A percentile compares a stretch with the other conserved stretches of the same genome.
phyloP scores from a whole-genome alignment of 83 land plant genomes.

The Picea abies region DNA sequence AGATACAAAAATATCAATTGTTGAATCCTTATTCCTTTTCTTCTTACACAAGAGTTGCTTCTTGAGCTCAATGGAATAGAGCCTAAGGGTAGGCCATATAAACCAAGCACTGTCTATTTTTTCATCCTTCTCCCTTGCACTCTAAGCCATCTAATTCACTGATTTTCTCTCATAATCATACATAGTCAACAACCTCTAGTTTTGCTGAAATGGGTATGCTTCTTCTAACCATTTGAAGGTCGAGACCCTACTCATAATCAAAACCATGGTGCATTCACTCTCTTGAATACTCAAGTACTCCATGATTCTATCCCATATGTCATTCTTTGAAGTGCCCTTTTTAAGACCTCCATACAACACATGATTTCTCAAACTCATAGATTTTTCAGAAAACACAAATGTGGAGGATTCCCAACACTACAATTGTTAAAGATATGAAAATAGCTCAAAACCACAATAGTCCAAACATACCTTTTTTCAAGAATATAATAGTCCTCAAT shows the following conservation, averaged over 20 bases:
- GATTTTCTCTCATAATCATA: constrained; percentile 97
- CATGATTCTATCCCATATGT: constrained; percentile 76
- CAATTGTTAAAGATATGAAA: constrained; percentile 73
- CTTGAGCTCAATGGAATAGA: constrained; percentile 70
- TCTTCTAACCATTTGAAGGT: constrained; percentile 88
- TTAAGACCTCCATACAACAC: constrained; percentile 93
- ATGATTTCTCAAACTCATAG: constrained; percentile 88
- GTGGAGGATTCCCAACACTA: constrained; percentile 72
- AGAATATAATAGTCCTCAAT: constrained; percentile 35
- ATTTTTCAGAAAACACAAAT: constrained; percentile 78
- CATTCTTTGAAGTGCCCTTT: constrained; percentile 76
- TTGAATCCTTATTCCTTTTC: constrained; percentile 71
- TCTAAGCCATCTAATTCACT: constrained; percentile 82
- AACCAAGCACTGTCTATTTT: constrained; percentile 76
- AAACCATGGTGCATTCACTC: constrained; percentile 88
- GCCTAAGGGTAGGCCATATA: constrained; percentile 81
- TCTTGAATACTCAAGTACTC: constrained; percentile 87
- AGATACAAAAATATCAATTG: constrained; percentile 84
- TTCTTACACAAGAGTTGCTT: constrained; percentile 77
- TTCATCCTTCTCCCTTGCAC: constrained; percentile 84
- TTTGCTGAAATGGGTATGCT: constrained; percentile 79
- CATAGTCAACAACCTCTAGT: constrained; percentile 79
- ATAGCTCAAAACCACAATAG: constrained; percentile 96
- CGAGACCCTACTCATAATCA: constrained; percentile 86
- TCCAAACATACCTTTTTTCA: constrained; percentile 82